Base-by-base conservation (phyloP, 139 green algal genomes). In the Chlorella ohadii region DNA sequence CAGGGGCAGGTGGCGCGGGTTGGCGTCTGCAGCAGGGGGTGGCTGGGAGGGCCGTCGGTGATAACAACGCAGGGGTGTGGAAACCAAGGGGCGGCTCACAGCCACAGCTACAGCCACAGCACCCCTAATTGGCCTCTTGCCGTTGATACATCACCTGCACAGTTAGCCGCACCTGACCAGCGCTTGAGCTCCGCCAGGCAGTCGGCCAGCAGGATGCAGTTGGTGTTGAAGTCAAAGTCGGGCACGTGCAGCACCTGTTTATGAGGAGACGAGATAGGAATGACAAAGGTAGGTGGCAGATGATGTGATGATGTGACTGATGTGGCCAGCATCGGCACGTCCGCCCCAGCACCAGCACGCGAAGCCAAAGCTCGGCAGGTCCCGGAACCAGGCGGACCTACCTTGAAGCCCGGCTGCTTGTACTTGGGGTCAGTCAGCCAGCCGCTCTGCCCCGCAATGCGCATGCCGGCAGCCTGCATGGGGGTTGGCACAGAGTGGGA, bases 201-300 rank as follows among this genome's bases (percentile, higher is more conserved):
- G 11, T 78, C 74, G 33, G 59, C 3, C 4, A 90, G 66, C 39
- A 64, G 84, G 16, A 68, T 31, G 41, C 85, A 90, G 25, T 72
- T 85, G 61, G 85, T 82, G 47, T 65, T 27, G 38, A 73, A 90
- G 71, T 90, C 87, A 41, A 90, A 77, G 70, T 90, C 87, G 16
- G 85, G 87, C 56, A 90, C 67, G 70, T 90, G 87, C 36, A 90
- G 70, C 23, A 87, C 73, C 85, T 89, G 78, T 34, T n/a, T n/a
- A n/a, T n/a, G n/a, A n/a, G n/a, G n/a, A n/a, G n/a, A n/a, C n/a
- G n/a, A n/a, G n/a, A n/a, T n/a, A n/a, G n/a, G n/a, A n/a, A n/a
- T n/a, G n/a, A n/a, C n/a, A n/a, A n/a, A n/a, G n/a, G n/a, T n/a
- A n/a, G n/a, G n/a, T n/a, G n/a, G n/a, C n/a, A n/a, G n/a, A n/a